Conservation (phyloP, 2,329 filamentous ascomycete species). For the Clarireedia hainanense region DNA sequence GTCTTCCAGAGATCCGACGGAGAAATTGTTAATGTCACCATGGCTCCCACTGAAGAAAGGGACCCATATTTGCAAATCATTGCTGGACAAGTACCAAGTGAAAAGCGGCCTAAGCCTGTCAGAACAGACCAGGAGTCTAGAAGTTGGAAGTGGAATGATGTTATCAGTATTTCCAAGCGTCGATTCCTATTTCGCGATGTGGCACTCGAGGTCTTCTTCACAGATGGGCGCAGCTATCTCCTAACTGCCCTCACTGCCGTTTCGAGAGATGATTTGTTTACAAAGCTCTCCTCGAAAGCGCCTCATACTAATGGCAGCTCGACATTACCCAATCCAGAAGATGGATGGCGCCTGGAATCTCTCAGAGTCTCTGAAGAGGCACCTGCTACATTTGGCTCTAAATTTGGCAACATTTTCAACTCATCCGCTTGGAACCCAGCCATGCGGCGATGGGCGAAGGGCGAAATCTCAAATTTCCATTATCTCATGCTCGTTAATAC, state of each 20-base stretch:
- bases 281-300: constrained; percentile 68
- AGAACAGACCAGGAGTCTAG: constrained; percentile 70
- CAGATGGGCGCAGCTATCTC: constrained; percentile 90
- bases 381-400: constrained; percentile 65
- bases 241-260: constrained; percentile 71
- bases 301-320: constrained; percentile 69
- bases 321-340: constrained; percentile 68
- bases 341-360: constrained; percentile 85
- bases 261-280: constrained; percentile 72
- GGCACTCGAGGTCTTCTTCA: constrained; percentile 95
- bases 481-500: constrained; percentile 99
- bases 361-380: constrained; percentile 58
- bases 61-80: constrained; percentile 96
- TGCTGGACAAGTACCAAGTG: constrained; percentile 56
- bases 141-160: constrained; percentile 89
- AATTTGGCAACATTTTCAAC: constrained; percentile 89
- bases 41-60: constrained; percentile 84
- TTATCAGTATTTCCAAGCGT: constrained; percentile 92
- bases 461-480: constrained; percentile 97
- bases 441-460: constrained; percentile 83
- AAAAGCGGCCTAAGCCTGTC: constrained; percentile 43
- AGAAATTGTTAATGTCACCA: constrained; percentile 94
- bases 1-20: constrained; percentile 93
- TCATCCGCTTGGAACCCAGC: constrained; percentile 73
- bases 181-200: constrained; percentile 94